These are phyloP conservation scores for Oidiodendron maius DNA, from an alignment of 495 filamentous ascomycete species.

Conservation along the genomic window DNA sequence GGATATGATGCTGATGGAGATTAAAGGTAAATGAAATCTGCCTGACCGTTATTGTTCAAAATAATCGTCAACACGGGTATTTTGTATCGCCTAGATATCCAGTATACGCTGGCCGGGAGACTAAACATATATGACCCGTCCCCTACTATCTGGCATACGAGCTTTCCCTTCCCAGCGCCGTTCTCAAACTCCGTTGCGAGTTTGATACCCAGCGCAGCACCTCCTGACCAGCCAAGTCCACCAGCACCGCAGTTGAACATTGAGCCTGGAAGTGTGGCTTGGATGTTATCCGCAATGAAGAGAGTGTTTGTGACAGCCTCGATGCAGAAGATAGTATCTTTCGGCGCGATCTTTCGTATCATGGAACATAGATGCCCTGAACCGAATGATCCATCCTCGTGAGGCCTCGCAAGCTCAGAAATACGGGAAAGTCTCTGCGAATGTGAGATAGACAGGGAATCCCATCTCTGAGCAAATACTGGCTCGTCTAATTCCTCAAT, in stretches of 20 bases:
- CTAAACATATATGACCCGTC: slow-evolving; percentile 89
- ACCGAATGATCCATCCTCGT: slow-evolving; percentile 59
- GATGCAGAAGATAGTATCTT: slow-evolving; percentile 76
- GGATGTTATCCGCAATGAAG: slow-evolving; percentile 77
- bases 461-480: slow-evolving; percentile 43
- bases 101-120: slow-evolving; percentile 87
- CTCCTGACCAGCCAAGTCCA: slow-evolving; percentile 93
- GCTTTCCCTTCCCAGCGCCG: slow-evolving; percentile 60
- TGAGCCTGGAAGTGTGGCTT: slow-evolving; percentile 66
- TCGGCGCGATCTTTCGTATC: slow-evolving; percentile 60
- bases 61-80: slow-evolving; percentile 89
- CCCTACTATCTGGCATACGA: slow-evolving; percentile 89
- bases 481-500: slow-evolving; percentile 39
- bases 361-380: slow-evolving; percentile 62
- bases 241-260: slow-evolving; percentile 96
- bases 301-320: slow-evolving; percentile 83
- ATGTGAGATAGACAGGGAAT: slow-evolving; percentile 52
- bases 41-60: slow-evolving; percentile 82
- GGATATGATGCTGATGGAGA: too few relatives aligned
- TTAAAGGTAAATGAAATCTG: too few relatives aligned
- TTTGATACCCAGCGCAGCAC: slow-evolving; percentile 82
- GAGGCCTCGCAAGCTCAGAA: slow-evolving; percentile 46
- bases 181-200: slow-evolving; percentile 65
- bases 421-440: slow-evolving; percentile 54
- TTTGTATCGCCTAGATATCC: slow-evolving; percentile 80